Evolutionary conservation across 495 filamentous ascomycete species (phyloP), one percentile per base, ranked within the genome.

Genomic region (Penicillium robsamsonii): DNA sequence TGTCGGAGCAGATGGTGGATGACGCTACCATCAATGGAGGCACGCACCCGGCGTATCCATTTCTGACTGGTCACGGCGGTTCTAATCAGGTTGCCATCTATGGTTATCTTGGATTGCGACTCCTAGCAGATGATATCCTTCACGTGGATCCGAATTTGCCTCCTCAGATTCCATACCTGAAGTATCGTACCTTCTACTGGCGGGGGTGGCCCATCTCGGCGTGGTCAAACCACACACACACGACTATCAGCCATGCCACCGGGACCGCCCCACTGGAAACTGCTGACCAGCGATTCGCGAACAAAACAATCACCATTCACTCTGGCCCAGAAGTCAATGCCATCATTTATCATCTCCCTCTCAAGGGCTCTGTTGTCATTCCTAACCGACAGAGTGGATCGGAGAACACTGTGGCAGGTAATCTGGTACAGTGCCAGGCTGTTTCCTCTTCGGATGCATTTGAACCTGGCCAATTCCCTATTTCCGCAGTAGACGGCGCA

Each of bases 1-100:
- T 82, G 46, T 81, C 86, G 1, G 89, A 92, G 63, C 88, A 92
- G 62, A 75, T 88, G 38, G 66, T 82, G 31, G 89, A 92, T 60
- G 74, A 89, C 61, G 78, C 78, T 51, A 74, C 70, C 41, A 63
- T 70, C 15, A 92, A 91, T 60, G 89, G 84, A 17, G 84, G 84
- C 46, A 86, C 83, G 2, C 81, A 86, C 53, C 84, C 84, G 0
- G 84, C 84, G 1, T 87, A 73, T 62, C 84, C 84, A 0, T 87
- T 87, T 75, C 67, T 87, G n/a, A 87, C 84, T 29, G 84, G 84
- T 20, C 79, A 84, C 58, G 84, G 84, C 15, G 84, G 84, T 58
- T 77, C 81, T 25, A 81, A 86, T 60, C 84, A 85, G 58, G 81
- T 85, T 20, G 78, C 74, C 12, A 65, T 85, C 10, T 86, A 79